Evolutionary conservation across 441 rosid genomes (phyloP).

Genomic region (Brassica hybrid): DNA sequence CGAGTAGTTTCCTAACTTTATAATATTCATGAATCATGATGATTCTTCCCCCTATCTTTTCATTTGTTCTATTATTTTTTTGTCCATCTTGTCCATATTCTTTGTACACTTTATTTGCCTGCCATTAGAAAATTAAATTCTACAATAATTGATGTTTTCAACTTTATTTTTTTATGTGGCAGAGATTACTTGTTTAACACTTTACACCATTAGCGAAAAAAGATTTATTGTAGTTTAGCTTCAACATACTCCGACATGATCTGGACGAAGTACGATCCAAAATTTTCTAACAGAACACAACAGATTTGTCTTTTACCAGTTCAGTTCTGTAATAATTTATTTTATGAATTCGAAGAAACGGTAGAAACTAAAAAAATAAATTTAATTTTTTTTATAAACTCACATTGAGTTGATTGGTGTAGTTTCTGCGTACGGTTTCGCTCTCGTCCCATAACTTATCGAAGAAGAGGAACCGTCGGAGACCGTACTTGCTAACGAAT

Average conservation of each 20-base stretch:
- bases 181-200: constrained; percentile 29
- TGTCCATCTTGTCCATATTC: constrained; percentile 6
- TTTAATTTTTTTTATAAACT: constrained; percentile 28
- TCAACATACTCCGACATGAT: constrained; percentile 6
- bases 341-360: not conserved
- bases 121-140: constrained; percentile 19
- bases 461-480: constrained; percentile 75
- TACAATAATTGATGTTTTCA: constrained; percentile 22
- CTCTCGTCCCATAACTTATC: constrained; percentile 87
- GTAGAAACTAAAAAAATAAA: not conserved
- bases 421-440: constrained; percentile 64
- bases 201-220: not conserved
- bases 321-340: not conserved
- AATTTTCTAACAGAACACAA: not conserved
- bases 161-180: not conserved
- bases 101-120: constrained; percentile 20
- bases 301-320: not conserved
- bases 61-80: constrained; percentile 22
- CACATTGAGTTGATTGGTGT: constrained; percentile 78
- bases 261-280: not conserved
- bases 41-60: constrained; percentile 29
- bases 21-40: constrained; percentile 10
- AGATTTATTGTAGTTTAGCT: not conserved
- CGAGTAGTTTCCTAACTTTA: constrained; percentile 23
- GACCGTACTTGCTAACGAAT: constrained; percentile 67